Base-by-base conservation (phyloP, 345 rosid species). In the Aquilaria malaccensis region DNA sequence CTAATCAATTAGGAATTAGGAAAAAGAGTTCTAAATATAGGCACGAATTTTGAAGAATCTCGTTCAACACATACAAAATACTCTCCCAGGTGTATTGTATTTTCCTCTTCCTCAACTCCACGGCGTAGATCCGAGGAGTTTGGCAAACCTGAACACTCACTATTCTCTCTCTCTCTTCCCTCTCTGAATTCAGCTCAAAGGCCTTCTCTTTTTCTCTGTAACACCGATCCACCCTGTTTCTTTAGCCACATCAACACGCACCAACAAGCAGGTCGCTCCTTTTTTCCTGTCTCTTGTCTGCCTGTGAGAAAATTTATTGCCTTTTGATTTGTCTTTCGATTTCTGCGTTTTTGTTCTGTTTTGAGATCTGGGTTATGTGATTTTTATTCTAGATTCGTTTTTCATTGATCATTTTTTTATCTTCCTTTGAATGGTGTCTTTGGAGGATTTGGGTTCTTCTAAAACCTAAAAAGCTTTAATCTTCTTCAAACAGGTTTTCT, bases 81-180 rank as follows among this genome's bases (percentile, higher is more conserved):
- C 22, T 22, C 22, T 22, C 22, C 22, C 22, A n/a, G n/a, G n/a
- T 22, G 22, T 22, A 22, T 22, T 22, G 22, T 22, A 22, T 22
- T 22, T 22, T 22, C 45, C 31, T 67, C 52, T 65, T 45, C 54
- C 50, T 52, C 55, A 69, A 79, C 97, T 86, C 91, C 91, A 78
- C 86, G 90, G 90, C 80, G 81, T 80, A 87, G 92, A 87, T 87
- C 97, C 86, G 84, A 85, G 88, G 92, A 90, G 97, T 85, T 85
- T 81, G 88, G 85, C 75, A 78, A 77, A 72, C 79, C 78, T 73
- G 56, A 65, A 58, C 48, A 54, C 52, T 52, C 30, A 58, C 66
- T 60, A 50, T 22, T 22, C 49, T 61, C 45, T 67, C 68, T 67
- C 68, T 63, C 59, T 54, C 60, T 50, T 52, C 10, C 22, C 22